Conservation (phyloP, 2,329 filamentous ascomycete genomes). For the Ceratocystis lukuohia region DNA sequence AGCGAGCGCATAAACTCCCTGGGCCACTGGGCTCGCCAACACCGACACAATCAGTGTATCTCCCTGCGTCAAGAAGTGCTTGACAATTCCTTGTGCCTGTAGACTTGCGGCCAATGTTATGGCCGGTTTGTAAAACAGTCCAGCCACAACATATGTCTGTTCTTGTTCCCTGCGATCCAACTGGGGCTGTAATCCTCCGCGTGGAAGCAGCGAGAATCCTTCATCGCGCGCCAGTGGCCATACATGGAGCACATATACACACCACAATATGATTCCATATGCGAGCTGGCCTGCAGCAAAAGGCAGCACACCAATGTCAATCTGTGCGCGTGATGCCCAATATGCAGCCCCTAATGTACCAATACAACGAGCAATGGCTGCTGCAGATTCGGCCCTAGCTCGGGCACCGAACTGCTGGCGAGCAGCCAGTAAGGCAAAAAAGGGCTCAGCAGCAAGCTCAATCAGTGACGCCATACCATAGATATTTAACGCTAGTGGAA, state of each 20-base stretch:
- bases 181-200: neutral
- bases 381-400: conserved; percentile 68
- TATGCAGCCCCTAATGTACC: conserved; percentile 59
- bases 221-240: conserved; percentile 39
- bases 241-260: conserved; percentile 56
- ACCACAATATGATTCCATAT: conserved; percentile 56
- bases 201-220: conserved; percentile 55
- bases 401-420: conserved; percentile 66
- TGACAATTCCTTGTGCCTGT: conserved; percentile 76
- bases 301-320: conserved; percentile 61
- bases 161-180: conserved; percentile 9
- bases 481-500: conserved; percentile 39
- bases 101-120: conserved; percentile 65
- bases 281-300: conserved; percentile 78
- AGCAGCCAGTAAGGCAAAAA: conserved; percentile 77
- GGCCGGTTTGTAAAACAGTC: conserved; percentile 56
- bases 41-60: conserved; percentile 78
- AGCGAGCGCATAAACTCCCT: conserved; percentile 84
- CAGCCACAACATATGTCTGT: conserved; percentile 31
- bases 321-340: conserved; percentile 39
- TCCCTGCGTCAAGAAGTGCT: conserved; percentile 87
- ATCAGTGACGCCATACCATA: conserved; percentile 47
- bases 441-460: conserved; percentile 76
- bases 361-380: conserved; percentile 64
- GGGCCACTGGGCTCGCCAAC: conserved; percentile 62